These are phyloP conservation scores for Candolleomyces eurysporus DNA, from an alignment of 768 basidiomycete genomes.

Conservation along the genomic window DNA sequence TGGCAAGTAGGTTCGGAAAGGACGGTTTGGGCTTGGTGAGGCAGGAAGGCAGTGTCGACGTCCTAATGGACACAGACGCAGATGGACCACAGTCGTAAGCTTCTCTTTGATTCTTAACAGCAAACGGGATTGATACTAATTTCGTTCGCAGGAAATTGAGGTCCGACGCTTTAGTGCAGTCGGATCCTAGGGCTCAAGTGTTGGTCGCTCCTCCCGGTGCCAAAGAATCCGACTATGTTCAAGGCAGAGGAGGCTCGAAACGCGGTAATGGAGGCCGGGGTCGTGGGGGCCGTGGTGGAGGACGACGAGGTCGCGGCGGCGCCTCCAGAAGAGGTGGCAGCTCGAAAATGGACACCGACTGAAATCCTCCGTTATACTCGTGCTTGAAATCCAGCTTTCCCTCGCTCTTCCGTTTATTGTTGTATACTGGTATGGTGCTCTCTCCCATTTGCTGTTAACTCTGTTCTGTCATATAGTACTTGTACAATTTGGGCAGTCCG, in stretches of 20 bases:
- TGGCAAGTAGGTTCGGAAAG: slow-evolving; percentile 54
- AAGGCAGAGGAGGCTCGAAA: slow-evolving; percentile 19
- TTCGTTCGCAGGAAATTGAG: slow-evolving; percentile 67
- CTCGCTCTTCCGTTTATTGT: neutral
- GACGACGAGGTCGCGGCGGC: slow-evolving; percentile 36
- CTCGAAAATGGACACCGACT: slow-evolving; percentile 56
- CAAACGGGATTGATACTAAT: neutral
- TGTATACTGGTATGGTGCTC: slow-evolving; percentile 3
- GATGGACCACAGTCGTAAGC: slow-evolving; percentile 58
- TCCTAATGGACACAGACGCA: slow-evolving; percentile 51
- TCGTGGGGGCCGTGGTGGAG: slow-evolving; percentile 35
- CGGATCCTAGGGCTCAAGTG: slow-evolving; percentile 65
- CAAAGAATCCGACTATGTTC: slow-evolving; percentile 51
- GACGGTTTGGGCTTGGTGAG: slow-evolving; percentile 54
- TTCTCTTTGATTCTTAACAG: neutral
- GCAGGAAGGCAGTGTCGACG: slow-evolving; percentile 54
- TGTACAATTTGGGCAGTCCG: neutral
- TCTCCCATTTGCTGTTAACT: neutral
- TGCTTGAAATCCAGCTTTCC: neutral
- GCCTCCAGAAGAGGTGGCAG: slow-evolving; percentile 34
- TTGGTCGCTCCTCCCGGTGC: slow-evolving; percentile 68
- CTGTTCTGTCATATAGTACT: neutral
- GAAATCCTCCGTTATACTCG: slow-evolving; percentile 10
- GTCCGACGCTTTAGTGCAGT: slow-evolving; percentile 68
- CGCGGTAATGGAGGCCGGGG: slow-evolving; percentile 30